Evolutionary conservation across 768 basidiomycete genomes (phyloP).

Genomic region (Ramaria sp.): DNA sequence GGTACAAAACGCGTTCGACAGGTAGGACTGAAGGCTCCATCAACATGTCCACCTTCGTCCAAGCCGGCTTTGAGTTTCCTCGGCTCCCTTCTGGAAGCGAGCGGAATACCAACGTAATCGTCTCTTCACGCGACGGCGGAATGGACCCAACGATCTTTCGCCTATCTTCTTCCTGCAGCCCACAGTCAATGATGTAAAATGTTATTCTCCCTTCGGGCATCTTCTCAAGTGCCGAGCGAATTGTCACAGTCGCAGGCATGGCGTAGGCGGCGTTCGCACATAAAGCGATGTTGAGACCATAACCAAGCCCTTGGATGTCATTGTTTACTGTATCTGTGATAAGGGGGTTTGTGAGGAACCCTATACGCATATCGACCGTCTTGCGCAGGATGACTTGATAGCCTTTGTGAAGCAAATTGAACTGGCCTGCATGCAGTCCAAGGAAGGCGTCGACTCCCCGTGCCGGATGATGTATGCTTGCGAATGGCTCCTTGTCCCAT

Average conservation of each 20-base stretch:
- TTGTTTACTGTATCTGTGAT: background rate
- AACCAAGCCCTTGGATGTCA: conserved; percentile 13
- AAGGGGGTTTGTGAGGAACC: conserved; percentile 27
- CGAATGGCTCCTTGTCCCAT: conserved; percentile 37
- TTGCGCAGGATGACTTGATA: conserved; percentile 49
- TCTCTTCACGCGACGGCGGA: conserved; percentile 10
- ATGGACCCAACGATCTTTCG: conserved; percentile 22
- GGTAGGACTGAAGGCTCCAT: conserved; percentile 24
- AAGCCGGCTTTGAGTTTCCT: conserved; percentile 22
- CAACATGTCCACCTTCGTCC: conserved; percentile 43
- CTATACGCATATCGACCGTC: conserved; percentile 39
- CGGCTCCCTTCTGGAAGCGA: conserved; percentile 22
- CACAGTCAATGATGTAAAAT: conserved; percentile 40
- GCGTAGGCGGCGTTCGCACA: conserved; percentile 33
- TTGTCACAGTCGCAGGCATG: conserved; percentile 36
- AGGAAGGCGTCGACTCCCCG: conserved; percentile 48
- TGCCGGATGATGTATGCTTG: conserved; percentile 42
- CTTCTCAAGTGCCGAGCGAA: conserved; percentile 28
- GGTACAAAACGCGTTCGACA: conserved; percentile 37
- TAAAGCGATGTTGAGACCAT: conserved; percentile 38
- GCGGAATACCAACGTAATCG: conserved; percentile 35
- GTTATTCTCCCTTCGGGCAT: conserved; percentile 28
- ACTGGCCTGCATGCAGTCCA: conserved; percentile 37
- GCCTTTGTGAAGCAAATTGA: conserved; percentile 26
- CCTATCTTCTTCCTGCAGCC: conserved; percentile 26